Conservation (phyloP, 1,139 yeast species). For the Geotrichum phurueaensis region DNA sequence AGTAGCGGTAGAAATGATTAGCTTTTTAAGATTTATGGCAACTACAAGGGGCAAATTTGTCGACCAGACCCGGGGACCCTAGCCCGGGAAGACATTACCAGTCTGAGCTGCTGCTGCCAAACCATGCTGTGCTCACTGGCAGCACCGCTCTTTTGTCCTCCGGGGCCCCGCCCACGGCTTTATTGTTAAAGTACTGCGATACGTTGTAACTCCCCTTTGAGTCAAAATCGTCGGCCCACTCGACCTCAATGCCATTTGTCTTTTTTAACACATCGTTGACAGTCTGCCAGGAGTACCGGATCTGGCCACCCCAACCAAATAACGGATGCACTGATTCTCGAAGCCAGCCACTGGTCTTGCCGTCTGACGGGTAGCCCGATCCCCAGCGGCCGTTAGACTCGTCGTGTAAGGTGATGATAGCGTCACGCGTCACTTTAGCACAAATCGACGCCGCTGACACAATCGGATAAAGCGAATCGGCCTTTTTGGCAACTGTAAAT, state of each 20-base stretch:
- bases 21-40: neutral
- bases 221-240: conserved; percentile 51
- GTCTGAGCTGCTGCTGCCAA: neutral
- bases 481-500: conserved; percentile 89
- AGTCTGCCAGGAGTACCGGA: conserved; percentile 93
- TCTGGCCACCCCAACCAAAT: conserved; percentile 81
- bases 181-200: neutral
- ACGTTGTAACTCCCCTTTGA: neutral
- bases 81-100: neutral
- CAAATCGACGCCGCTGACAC: conserved; percentile 96
- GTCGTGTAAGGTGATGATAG: conserved; percentile 45
- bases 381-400: conserved; percentile 48
- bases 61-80: neutral
- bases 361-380: conserved; percentile 93
- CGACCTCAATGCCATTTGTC: conserved; percentile 44
- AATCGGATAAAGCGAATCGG: conserved; percentile 88
- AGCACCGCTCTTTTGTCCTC: neutral
- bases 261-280: conserved; percentile 64
- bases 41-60: neutral
- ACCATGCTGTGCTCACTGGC: conserved; percentile 11
- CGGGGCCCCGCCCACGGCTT: neutral
- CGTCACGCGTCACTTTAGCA: conserved; percentile 93
- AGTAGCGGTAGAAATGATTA: neutral
- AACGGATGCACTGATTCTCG: conserved; percentile 55
- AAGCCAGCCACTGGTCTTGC: conserved; percentile 74